Percentiles rank a stretch among this genome's conserved stretches.
phyloP scores from a whole-genome alignment of 2,329 filamentous ascomycete genomes.

The Dactylella cylindrospora region DNA sequence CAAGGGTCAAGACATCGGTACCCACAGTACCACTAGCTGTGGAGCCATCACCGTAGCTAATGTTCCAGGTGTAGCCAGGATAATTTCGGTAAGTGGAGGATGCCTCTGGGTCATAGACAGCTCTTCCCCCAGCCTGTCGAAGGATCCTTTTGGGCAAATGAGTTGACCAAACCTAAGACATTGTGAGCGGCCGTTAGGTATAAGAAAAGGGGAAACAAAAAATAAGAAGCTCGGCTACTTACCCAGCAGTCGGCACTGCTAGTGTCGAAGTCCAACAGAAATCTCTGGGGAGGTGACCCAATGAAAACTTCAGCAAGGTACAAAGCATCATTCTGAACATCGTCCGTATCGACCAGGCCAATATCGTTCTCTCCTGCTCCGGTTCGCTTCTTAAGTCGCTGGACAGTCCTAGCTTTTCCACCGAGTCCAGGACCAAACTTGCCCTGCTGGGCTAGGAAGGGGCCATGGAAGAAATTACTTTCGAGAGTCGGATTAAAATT shows the following conservation, averaged over 20 bases:
- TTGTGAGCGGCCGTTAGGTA: not conserved
- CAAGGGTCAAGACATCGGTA: slow-evolving; percentile 64
- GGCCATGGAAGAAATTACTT: slow-evolving; percentile 62
- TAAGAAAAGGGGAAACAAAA: not conserved
- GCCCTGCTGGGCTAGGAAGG: slow-evolving; percentile 57
- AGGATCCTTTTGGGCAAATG: slow-evolving; percentile 53
- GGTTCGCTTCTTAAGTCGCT: slow-evolving; percentile 55
- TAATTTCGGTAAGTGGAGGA: slow-evolving; percentile 62
- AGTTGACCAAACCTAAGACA: slow-evolving; percentile 59
- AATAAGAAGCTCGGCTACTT: slow-evolving; percentile 46
- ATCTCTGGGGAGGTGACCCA: slow-evolving; percentile 65
- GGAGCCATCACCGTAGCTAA: slow-evolving; percentile 69
- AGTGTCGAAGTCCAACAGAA: slow-evolving; percentile 70
- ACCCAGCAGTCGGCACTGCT: slow-evolving; percentile 71
- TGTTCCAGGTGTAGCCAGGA: slow-evolving; percentile 62
- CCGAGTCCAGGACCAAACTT: slow-evolving; percentile 55
- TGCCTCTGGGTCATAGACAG: slow-evolving; percentile 62
- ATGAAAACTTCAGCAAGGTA: slow-evolving; percentile 60
- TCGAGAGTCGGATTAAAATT: slow-evolving; percentile 64
- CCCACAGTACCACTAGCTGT: slow-evolving; percentile 66
- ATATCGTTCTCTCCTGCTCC: slow-evolving; percentile 49
- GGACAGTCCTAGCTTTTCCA: slow-evolving; percentile 57
- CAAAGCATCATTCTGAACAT: slow-evolving; percentile 67
- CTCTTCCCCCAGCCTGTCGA: slow-evolving; percentile 54
- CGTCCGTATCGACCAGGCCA: slow-evolving; percentile 60